Percentiles rank a stretch among this genome's conserved stretches.
Evolutionary conservation across 805 yeast species (phyloP).

Genomic region (Candida pseudoglaebosa): DNA sequence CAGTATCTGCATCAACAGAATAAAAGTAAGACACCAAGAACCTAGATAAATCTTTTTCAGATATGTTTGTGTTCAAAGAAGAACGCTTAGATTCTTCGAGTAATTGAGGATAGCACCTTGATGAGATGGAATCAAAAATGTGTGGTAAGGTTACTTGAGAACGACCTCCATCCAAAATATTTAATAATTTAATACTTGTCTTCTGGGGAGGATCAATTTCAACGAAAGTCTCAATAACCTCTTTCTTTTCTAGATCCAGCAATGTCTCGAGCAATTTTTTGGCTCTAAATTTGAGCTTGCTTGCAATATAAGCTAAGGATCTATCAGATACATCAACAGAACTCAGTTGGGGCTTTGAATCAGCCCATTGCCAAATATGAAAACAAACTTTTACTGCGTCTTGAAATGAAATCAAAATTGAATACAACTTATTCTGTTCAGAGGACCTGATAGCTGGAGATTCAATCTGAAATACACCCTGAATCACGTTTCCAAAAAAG

Average conservation of each 20-base stretch:
- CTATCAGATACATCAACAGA: constrained; percentile 11
- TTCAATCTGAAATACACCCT: constrained; percentile 76
- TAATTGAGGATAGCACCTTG: constrained; percentile 39
- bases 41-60: constrained; percentile 40
- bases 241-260: constrained; percentile 66
- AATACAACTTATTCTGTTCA: constrained; percentile 50
- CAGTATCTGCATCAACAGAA: constrained; percentile 68
- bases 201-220: constrained; percentile 20
- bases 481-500: constrained; percentile 64
- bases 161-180: constrained; percentile 79
- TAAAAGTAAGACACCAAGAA: constrained; percentile 60
- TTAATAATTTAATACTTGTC: constrained; percentile 52
- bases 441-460: constrained; percentile 50
- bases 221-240: constrained; percentile 66
- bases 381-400: constrained; percentile 53
- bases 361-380: constrained; percentile 71
- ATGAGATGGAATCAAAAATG: constrained; percentile 51
- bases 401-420: constrained; percentile 61
- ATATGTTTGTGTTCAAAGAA: constrained; percentile 43
- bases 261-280: constrained; percentile 61
- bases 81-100: constrained; percentile 37
- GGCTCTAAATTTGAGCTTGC: constrained; percentile 63
- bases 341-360: constrained; percentile 24
- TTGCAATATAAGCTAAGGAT: constrained; percentile 42
- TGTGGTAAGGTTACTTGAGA: constrained; percentile 71